phyloP scores from a whole-genome alignment of 2,329 filamentous ascomycete genomes.

The Fusarium algeriense region DNA sequence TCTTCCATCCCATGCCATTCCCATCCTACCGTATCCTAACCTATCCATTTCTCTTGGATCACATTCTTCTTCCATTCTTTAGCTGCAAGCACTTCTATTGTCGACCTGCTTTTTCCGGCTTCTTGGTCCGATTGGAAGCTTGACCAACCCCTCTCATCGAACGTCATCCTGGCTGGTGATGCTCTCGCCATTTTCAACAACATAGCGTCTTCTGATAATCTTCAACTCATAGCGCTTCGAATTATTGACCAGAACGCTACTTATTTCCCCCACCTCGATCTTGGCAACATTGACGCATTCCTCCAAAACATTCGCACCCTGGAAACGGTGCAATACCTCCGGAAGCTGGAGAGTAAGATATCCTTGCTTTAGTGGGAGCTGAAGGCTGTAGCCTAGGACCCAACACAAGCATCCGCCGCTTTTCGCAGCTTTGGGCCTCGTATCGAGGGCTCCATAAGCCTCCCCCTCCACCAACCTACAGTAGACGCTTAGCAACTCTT shows the following conservation, averaged over 20 bases:
- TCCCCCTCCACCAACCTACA: constrained; percentile 26
- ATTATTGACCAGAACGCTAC: constrained; percentile 3
- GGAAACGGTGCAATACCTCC: background rate
- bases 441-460: constrained; percentile 24
- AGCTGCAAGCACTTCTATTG: constrained; percentile 12
- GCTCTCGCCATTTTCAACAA: constrained; percentile 23
- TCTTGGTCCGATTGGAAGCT: constrained; percentile 3
- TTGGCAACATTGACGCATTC: constrained; percentile 39
- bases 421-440: constrained; percentile 18
- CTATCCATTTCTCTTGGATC: background rate
- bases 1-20: constrained; percentile 6
- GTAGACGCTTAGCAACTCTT: constrained; percentile 23
- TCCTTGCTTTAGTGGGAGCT: constrained; percentile 27
- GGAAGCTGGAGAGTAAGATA: constrained; percentile 7
- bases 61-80: constrained; percentile 9
- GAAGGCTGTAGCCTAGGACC: constrained; percentile 32
- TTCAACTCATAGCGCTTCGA: background rate
- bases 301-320: constrained; percentile 17
- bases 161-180: constrained; percentile 26
- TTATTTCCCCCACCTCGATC: constrained; percentile 37
- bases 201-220: constrained; percentile 22
- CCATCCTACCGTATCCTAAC: background rate
- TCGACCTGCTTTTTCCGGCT: constrained; percentile 23
- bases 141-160: constrained; percentile 14
- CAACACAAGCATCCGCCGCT: constrained; percentile 21